phyloP scores from a whole-genome alignment of 2,329 filamentous ascomycete genomes.

The Colletotrichum sp. region DNA sequence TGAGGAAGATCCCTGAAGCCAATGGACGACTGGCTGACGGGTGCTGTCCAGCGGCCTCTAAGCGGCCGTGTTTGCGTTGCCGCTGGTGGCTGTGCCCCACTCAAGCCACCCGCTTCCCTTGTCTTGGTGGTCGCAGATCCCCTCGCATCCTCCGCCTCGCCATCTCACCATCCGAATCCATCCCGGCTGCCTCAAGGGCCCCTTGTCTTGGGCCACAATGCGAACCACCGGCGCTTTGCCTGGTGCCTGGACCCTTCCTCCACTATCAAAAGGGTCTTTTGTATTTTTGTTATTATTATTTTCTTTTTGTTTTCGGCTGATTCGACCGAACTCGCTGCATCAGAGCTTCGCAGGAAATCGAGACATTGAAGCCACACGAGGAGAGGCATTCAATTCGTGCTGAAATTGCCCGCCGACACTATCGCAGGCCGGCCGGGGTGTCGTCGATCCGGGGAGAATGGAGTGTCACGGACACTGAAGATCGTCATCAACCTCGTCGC shows the following conservation, averaged over 20 bases:
- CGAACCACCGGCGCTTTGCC: not conserved
- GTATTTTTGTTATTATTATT: not conserved
- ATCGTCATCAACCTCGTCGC: not conserved
- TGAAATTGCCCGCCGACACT: not conserved
- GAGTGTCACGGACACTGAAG: not conserved
- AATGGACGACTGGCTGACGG: not conserved
- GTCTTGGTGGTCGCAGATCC: not conserved
- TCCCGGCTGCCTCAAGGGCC: not conserved
- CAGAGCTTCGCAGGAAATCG: not conserved
- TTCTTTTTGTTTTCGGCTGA: not conserved
- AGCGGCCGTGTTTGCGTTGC: not conserved
- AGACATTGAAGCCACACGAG: not conserved
- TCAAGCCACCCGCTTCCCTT: not conserved
- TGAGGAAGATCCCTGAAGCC: slow-evolving; percentile 11
- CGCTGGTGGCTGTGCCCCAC: slow-evolving; percentile 10
- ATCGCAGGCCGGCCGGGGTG: not conserved
- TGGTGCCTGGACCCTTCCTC: not conserved
- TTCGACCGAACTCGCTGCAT: not conserved
- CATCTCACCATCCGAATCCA: not conserved
- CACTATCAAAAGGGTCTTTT: not conserved
- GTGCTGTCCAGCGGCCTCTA: not conserved
- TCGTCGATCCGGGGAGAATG: not conserved
- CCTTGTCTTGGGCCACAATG: not conserved
- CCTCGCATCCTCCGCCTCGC: not conserved
- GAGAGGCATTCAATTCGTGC: not conserved